phyloP scores from a whole-genome alignment of 2,329 filamentous ascomycete species.

The Dactylonectria macrodidyma region DNA sequence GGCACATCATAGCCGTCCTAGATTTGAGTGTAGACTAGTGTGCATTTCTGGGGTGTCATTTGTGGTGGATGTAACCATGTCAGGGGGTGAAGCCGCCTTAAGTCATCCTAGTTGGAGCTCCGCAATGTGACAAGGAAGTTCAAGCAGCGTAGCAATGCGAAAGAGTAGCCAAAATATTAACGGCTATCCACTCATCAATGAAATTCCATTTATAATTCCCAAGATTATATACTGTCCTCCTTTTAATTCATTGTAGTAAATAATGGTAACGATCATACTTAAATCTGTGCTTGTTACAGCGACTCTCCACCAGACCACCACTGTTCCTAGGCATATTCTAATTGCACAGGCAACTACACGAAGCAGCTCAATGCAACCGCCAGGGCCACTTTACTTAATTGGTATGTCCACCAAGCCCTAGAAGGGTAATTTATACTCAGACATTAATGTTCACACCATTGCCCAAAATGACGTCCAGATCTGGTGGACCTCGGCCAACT shows the following conservation, averaged over 20 bases:
- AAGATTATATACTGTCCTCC: background rate
- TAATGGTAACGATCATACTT: background rate
- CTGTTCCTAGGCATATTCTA: constrained; percentile 59
- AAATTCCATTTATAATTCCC: background rate
- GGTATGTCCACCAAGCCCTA: constrained; percentile 62
- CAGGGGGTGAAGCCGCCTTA: background rate
- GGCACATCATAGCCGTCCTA: background rate
- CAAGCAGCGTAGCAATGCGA: background rate
- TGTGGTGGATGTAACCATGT: background rate
- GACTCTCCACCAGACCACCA: constrained; percentile 6
- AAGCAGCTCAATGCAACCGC: constrained; percentile 76
- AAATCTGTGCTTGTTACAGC: constrained; percentile 7
- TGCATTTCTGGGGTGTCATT: background rate
- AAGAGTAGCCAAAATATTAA: background rate
- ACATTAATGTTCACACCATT: constrained; percentile 59
- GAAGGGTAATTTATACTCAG: constrained; percentile 50
- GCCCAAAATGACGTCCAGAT: constrained; percentile 66
- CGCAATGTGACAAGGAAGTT: background rate
- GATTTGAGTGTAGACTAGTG: background rate
- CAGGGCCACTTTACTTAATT: constrained; percentile 72
- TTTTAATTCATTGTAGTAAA: background rate
- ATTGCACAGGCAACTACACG: constrained; percentile 71
- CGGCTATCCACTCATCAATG: background rate
- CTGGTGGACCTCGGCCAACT: constrained; percentile 69
- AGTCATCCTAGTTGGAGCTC: background rate